Evolutionary conservation across 352 stramenopile species (phyloP).

Genomic region (Globisporangium canariense): DNA sequence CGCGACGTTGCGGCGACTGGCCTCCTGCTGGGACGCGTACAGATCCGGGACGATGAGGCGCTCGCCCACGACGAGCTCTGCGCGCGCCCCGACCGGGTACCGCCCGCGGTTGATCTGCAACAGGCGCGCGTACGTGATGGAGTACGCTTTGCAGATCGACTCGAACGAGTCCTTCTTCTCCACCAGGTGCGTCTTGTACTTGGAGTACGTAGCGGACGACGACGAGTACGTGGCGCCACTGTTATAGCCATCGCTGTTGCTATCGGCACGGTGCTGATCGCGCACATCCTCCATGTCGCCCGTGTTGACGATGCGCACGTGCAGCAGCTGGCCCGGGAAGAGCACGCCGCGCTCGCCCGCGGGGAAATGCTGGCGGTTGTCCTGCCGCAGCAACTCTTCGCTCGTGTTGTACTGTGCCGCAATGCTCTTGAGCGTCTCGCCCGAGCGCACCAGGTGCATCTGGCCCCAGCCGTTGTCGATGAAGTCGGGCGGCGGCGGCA

Average conservation of each 20-base stretch:
- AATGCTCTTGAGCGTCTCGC: constrained; percentile 69
- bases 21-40: constrained; percentile 46
- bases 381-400: constrained; percentile 70
- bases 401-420: constrained; percentile 78
- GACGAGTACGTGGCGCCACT: constrained; percentile 22
- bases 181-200: constrained; percentile 71
- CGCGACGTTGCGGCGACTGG: constrained; percentile 61
- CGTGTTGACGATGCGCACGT: constrained; percentile 78
- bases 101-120: constrained; percentile 76
- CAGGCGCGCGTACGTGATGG: constrained; percentile 62
- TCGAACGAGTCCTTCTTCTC: constrained; percentile 59
- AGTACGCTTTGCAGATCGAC: constrained; percentile 63
- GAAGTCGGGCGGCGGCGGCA: constrained; percentile 68
- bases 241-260: neutral
- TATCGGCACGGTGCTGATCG: neutral
- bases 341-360: constrained; percentile 65
- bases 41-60: constrained; percentile 75
- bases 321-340: constrained; percentile 67
- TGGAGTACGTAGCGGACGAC: constrained; percentile 47
- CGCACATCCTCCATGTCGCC: constrained; percentile 47
- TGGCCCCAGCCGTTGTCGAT: constrained; percentile 85
- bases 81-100: constrained; percentile 63
- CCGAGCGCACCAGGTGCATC: constrained; percentile 74
- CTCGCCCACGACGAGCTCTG: constrained; percentile 54
- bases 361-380: constrained; percentile 82